Evolutionary conservation across 1,284 basidiomycete genomes (phyloP).

Genomic region (Microbotryum silenes-acaulis): DNA sequence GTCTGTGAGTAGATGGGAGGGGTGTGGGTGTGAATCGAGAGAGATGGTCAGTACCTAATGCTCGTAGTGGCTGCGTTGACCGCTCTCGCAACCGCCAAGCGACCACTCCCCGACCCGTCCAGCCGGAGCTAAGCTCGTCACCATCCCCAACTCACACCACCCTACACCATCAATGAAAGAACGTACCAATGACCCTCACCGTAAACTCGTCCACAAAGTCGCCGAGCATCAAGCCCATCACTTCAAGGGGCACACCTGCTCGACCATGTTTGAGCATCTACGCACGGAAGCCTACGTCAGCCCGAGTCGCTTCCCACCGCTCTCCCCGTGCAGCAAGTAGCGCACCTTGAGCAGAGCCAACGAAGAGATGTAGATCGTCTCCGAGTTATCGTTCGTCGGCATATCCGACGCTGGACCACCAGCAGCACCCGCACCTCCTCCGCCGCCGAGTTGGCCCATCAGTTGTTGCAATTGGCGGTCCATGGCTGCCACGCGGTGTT

Average conservation of each 20-base stretch:
- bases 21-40: neutral
- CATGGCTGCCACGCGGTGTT: neutral
- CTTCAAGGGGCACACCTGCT: conserved; percentile 98
- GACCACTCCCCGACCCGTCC: too few relatives aligned
- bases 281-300: conserved; percentile 3
- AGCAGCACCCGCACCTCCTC: conserved; percentile 6
- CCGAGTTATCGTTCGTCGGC: conserved; percentile 49
- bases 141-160: too few relatives aligned
- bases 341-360: conserved; percentile 80
- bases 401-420: conserved; percentile 14
- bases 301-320: neutral
- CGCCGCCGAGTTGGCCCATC: conserved; percentile 27
- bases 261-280: conserved; percentile 99
- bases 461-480: conserved; percentile 12
- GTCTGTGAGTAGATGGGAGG: conserved; percentile 46
- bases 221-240: conserved; percentile 99
- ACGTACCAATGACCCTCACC: conserved; percentile 44
- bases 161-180: too few relatives aligned
- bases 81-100: too few relatives aligned
- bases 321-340: neutral
- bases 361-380: conserved; percentile 93
- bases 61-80: too few relatives aligned
- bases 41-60: neutral
- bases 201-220: conserved; percentile 99
- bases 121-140: too few relatives aligned